These are phyloP conservation scores for Starmera caribaea DNA, from an alignment of 805 yeast species.

Conservation along the genomic window DNA sequence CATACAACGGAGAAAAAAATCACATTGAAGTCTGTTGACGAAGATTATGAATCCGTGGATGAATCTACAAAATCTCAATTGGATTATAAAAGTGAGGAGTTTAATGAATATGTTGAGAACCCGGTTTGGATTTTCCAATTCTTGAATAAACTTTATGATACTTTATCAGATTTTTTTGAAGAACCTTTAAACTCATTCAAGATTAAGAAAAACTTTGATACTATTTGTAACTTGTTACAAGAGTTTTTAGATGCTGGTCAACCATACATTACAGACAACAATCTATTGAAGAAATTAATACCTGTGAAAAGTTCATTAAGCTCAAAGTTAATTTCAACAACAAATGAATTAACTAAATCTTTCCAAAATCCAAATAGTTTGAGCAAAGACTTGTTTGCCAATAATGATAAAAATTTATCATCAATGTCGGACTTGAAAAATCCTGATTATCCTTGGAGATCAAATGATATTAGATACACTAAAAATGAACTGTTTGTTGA, in stretches of 20 bases:
- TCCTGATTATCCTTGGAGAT: conserved; percentile 64
- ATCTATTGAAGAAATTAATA: conserved; percentile 57
- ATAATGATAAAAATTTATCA: conserved; percentile 1
- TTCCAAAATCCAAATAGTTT: conserved; percentile 12
- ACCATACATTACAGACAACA: conserved; percentile 65
- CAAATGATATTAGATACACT: conserved; percentile 55
- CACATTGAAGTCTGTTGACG: conserved; percentile 9
- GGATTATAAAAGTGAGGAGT: conserved; percentile 12
- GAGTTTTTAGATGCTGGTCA: conserved; percentile 73
- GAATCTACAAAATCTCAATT: neutral
- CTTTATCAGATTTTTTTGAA: conserved; percentile 50
- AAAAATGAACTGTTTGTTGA: conserved; percentile 86
- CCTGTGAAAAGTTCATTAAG: conserved; percentile 35
- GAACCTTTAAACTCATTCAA: conserved; percentile 44
- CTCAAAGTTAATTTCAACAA: conserved; percentile 24
- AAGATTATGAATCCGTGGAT: conserved; percentile 1
- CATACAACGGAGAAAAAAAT: conserved; percentile 5
- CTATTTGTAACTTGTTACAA: conserved; percentile 57
- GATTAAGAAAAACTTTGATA: conserved; percentile 61
- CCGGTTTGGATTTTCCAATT: conserved; percentile 50
- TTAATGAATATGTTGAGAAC: conserved; percentile 20
- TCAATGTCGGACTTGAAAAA: neutral
- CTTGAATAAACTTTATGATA: conserved; percentile 36
- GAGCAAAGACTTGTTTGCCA: conserved; percentile 2
- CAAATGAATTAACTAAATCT: conserved; percentile 22